A percentile compares a stretch with the other conserved stretches of the same genome.
Evolutionary conservation across 2,329 filamentous ascomycete species (phyloP).

Genomic region (Exophiala phaeomuriformis): DNA sequence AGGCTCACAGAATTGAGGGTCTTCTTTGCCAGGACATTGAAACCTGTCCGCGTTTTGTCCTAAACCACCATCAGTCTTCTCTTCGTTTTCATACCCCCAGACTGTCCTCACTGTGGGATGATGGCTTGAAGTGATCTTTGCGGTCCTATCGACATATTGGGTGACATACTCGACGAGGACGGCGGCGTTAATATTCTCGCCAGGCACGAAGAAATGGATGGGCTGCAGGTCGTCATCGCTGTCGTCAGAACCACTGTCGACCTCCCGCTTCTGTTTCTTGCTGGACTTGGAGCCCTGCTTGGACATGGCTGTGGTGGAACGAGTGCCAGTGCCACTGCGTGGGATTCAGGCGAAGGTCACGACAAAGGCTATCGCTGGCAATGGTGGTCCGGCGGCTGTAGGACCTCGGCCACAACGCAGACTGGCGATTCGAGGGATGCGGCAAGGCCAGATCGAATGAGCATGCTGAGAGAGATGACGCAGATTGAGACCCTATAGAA

Average conservation of each 20-base stretch:
- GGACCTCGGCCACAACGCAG: slow-evolving; percentile 16
- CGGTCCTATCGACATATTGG: slow-evolving; percentile 20
- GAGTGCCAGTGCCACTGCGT: slow-evolving; percentile 2
- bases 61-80: slow-evolving; percentile 10
- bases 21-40: slow-evolving; percentile 17
- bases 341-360: slow-evolving; percentile 7
- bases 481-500: slow-evolving; percentile 14
- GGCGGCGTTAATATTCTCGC: slow-evolving; percentile 18
- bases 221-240: slow-evolving; percentile 16
- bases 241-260: slow-evolving; percentile 10
- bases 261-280: slow-evolving; percentile 18
- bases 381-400: slow-evolving; percentile 11
- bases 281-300: slow-evolving; percentile 6
- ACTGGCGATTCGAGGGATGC: slow-evolving; percentile 11
- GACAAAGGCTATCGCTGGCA: slow-evolving; percentile 11
- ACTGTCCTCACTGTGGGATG: slow-evolving; percentile 16
- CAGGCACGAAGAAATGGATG: slow-evolving; percentile 23
- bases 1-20: slow-evolving; percentile 20
- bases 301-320: slow-evolving; percentile 10
- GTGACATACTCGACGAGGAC: slow-evolving; percentile 21
- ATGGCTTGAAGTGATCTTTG: slow-evolving; percentile 18
- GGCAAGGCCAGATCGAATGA: slow-evolving; percentile 17
- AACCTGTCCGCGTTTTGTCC: slow-evolving; percentile 18
- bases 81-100: slow-evolving; percentile 4
- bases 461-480: slow-evolving; percentile 20